Percentiles rank a stretch among this genome's conserved stretches.
Conservation (phyloP, 2,329 filamentous ascomycete genomes). For the Microascus cirrosus region DNA sequence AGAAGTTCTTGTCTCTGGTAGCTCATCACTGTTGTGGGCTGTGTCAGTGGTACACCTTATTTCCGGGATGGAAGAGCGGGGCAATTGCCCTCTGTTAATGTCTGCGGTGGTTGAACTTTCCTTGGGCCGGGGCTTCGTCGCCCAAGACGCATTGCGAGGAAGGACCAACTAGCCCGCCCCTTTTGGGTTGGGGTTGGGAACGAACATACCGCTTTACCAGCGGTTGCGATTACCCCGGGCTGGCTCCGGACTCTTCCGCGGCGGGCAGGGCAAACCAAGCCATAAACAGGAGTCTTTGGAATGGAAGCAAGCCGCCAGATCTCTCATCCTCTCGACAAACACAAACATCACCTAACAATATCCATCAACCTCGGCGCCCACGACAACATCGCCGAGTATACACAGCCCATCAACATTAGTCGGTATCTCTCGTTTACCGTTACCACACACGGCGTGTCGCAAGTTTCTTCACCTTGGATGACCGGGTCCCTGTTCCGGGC, state of each 20-base stretch:
- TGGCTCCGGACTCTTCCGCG: background rate
- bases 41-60: background rate
- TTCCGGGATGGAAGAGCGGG: background rate
- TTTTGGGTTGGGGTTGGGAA: too few species aligned
- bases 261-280: background rate
- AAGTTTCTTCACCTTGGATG: background rate
- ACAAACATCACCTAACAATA: background rate
- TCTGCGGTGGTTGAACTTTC: background rate
- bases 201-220: background rate
- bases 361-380: background rate
- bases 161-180: too few species aligned
- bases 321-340: background rate
- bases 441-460: background rate
- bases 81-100: background rate
- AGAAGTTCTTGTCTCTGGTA: background rate
- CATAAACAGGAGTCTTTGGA: background rate
- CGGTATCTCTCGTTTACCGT: background rate
- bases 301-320: background rate
- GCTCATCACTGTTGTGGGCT: background rate
- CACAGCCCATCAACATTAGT: background rate
- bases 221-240: background rate
- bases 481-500: background rate
- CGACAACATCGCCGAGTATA: background rate
- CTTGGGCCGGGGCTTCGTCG: background rate
- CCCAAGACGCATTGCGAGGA: background rate